Conservation (phyloP, 2,329 filamentous ascomycete species). For the Penicillium hordei region DNA sequence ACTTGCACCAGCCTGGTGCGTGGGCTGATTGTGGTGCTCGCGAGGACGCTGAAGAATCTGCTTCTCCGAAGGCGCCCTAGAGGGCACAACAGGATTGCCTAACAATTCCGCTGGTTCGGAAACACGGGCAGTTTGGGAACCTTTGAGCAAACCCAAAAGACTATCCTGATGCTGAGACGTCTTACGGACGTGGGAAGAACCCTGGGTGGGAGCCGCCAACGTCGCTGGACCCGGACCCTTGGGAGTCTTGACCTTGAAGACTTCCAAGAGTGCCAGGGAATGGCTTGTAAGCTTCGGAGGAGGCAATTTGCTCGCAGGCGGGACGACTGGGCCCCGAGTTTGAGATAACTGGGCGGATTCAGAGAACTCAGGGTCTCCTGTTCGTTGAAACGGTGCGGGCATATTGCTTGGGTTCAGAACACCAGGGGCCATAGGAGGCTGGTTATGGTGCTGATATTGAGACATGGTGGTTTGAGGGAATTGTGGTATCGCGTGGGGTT, state of each 20-base stretch:
- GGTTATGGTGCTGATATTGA: constrained; percentile 20
- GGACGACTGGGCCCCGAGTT: constrained; percentile 48
- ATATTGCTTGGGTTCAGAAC: constrained; percentile 25
- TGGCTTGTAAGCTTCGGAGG: constrained; percentile 59
- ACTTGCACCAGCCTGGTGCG: constrained; percentile 16
- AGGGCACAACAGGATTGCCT: constrained; percentile 42
- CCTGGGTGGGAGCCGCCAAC: constrained; percentile 17
- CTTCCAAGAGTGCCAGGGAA: constrained; percentile 57
- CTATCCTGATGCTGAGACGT: constrained; percentile 41
- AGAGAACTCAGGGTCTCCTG: constrained; percentile 48
- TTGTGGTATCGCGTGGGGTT: constrained; percentile 22
- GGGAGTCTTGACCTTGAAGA: constrained; percentile 51
- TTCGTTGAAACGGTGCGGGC: constrained; percentile 48
- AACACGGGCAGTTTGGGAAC: constrained; percentile 18
- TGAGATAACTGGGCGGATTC: constrained; percentile 36
- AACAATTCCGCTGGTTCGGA: constrained; percentile 43
- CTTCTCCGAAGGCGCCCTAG: constrained; percentile 21
- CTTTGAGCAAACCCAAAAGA: constrained; percentile 37
- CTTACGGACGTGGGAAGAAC: constrained; percentile 19
- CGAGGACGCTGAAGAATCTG: constrained; percentile 37
- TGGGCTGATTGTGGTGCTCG: constrained; percentile 11
- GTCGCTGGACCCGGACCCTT: constrained; percentile 22
- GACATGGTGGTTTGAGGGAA: constrained; percentile 22
- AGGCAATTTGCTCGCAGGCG: constrained; percentile 58
- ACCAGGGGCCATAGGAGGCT: constrained; percentile 16